Percentiles rank a stretch among this genome's conserved stretches.
Conservation (phyloP, 164 flowering plant genomes). For the Akebia trifoliata region DNA sequence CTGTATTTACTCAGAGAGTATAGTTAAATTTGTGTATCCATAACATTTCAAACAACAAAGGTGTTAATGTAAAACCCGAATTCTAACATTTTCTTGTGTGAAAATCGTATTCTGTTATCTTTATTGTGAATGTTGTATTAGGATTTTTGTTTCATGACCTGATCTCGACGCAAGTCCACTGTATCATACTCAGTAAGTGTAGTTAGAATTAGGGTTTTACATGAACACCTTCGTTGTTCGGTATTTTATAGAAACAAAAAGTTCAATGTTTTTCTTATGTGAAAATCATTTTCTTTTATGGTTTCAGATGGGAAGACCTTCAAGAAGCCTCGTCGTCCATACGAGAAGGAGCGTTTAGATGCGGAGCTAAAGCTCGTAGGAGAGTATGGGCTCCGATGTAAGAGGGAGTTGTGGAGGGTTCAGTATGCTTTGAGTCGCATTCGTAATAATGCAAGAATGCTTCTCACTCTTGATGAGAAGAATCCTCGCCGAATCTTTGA, state of each 20-base stretch:
- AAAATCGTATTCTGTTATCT: no score
- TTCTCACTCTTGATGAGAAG: slow-evolving; percentile 66
- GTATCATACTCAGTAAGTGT: no score
- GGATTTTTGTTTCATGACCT: no score
- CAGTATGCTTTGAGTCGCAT: slow-evolving; percentile 62
- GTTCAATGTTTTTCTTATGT: no score
- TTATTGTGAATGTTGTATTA: no score
- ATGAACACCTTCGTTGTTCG: background rate
- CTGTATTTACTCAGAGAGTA: no score
- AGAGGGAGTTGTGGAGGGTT: slow-evolving; percentile 69
- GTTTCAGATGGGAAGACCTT: slow-evolving; percentile 61
- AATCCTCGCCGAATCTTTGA: slow-evolving; percentile 57
- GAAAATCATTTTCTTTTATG: background rate
- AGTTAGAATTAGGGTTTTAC: background rate
- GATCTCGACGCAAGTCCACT: no score
- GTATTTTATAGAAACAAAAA: no score
- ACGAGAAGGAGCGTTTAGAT: slow-evolving; percentile 65
- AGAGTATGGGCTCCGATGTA: slow-evolving; percentile 58
- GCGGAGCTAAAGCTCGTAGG: slow-evolving; percentile 69
- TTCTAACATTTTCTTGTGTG: no score
- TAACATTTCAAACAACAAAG: no score
- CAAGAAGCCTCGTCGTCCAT: slow-evolving; percentile 63
- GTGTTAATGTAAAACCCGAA: no score
- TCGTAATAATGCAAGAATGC: slow-evolving; percentile 52
- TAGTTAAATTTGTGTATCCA: no score